Base-by-base conservation (phyloP, 148 eudicot species). In the Beta vulgaris region DNA sequence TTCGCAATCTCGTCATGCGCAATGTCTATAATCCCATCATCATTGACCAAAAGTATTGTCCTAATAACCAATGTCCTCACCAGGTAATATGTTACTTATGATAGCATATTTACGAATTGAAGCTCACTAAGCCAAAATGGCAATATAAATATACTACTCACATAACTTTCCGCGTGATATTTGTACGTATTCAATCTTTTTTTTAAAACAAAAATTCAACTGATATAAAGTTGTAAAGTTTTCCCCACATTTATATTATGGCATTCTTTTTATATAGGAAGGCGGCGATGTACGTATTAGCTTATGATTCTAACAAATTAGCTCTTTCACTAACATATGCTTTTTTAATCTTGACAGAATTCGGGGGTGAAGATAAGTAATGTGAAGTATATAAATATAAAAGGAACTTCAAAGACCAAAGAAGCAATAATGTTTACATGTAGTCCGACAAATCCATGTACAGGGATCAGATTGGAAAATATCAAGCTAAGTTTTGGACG, bases 31-130 rank as follows among this genome's bases (percentile, higher is more conserved):
- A 84, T 19, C 93, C 90, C 19, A 79, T 89, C 8, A 77, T 87
- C 70, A 83, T 87, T 13, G 89, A 87, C 51, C 93, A 89, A 54
- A 78, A 77, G 1, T 87, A 87, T 54, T 89, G 90, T 65, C 87
- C 87, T 0, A 39, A 73, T 26, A 68, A 76, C 66, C 29, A 35
- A 12, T 83, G 91, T 48, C 88, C 89, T 76, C 82, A 58, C 21
- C 79, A 82, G 91, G 89, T 77, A 84, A 68, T 6, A 12, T 61
- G 9, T 19, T 29, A 25, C 1, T 31, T 36, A n/a, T n/a, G n/a
- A n/a, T n/a, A n/a, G n/a, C n/a, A n/a, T n/a, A n/a, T n/a, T n/a
- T n/a, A n/a, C n/a, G n/a, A n/a, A n/a, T n/a, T n/a, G n/a, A n/a
- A n/a, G n/a, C n/a, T n/a, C n/a, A n/a, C n/a, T n/a, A n/a, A n/a